Conservation (phyloP, 2,329 filamentous ascomycete species). For the Trichophaea hybrida region DNA sequence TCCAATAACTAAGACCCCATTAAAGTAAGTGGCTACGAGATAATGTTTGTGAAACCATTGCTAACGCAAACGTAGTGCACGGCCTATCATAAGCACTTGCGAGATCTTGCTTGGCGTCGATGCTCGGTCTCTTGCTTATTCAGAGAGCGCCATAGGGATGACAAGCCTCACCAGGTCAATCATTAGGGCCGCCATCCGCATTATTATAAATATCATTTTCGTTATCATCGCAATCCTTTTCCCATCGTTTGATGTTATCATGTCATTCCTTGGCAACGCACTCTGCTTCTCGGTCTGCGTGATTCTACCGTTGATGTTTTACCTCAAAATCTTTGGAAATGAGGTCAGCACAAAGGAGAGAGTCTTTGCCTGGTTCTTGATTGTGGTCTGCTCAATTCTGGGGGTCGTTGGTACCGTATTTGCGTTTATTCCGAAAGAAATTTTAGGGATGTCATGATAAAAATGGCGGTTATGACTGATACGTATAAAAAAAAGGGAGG, state of each 20-base stretch:
- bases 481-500: background rate
- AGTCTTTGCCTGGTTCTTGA: constrained; percentile 51
- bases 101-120: constrained; percentile 70
- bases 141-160: constrained; percentile 26
- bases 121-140: constrained; percentile 32
- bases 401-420: constrained; percentile 69
- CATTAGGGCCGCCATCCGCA: constrained; percentile 24
- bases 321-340: constrained; percentile 72
- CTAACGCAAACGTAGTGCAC: constrained; percentile 37
- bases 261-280: constrained; percentile 77
- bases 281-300: constrained; percentile 91
- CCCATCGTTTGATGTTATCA: constrained; percentile 76
- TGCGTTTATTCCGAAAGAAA: constrained; percentile 49
- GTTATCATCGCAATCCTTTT: constrained; percentile 58
- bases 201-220: constrained; percentile 55
- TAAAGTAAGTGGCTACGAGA: constrained; percentile 42
- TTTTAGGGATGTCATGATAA: background rate
- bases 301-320: constrained; percentile 75
- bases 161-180: constrained; percentile 18
- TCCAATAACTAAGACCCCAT: constrained; percentile 84
- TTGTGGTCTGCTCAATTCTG: constrained; percentile 53
- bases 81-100: constrained; percentile 71
- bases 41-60: background rate
- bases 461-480: background rate
- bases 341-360: constrained; percentile 53